Conservation (phyloP, 805 yeast genomes). For the Komagataella populi region DNA sequence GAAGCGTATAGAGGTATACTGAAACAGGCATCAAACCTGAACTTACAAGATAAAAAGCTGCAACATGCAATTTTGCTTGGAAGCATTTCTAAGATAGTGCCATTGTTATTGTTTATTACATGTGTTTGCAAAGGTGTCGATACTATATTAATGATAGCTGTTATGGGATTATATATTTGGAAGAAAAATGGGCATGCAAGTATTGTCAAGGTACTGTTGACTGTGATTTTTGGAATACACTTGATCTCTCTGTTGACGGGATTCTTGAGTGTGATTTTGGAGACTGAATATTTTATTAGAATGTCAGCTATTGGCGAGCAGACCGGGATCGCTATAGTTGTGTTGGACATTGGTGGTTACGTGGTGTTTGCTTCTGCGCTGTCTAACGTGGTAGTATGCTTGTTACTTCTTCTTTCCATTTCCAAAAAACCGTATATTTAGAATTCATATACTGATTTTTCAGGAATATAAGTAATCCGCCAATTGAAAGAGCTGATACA, state of each 20-base stretch:
- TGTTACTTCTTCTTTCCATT: background rate
- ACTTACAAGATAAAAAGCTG: background rate
- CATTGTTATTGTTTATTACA: background rate
- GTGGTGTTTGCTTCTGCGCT: background rate
- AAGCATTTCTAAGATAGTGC: background rate
- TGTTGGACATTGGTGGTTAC: background rate
- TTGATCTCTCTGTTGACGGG: background rate
- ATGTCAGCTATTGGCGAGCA: background rate
- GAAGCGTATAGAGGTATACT: slow-evolving; percentile 22
- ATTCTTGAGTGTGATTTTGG: background rate
- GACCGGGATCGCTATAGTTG: background rate
- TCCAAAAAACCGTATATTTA: background rate
- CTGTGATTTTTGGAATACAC: background rate
- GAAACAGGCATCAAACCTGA: background rate
- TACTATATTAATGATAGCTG: background rate
- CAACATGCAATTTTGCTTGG: background rate
- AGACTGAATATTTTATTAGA: background rate
- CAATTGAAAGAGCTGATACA: slow-evolving; percentile 50
- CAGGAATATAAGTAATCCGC: slow-evolving; percentile 52
- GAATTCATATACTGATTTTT: slow-evolving; percentile 23
- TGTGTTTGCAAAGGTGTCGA: background rate
- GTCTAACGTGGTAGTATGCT: background rate
- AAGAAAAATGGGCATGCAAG: background rate
- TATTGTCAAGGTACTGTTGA: background rate
- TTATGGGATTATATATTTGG: background rate